Percentiles rank a stretch among this genome's conserved stretches.
Conservation (phyloP, 805 yeast genomes). For the Scheffersomyces stipitis region DNA sequence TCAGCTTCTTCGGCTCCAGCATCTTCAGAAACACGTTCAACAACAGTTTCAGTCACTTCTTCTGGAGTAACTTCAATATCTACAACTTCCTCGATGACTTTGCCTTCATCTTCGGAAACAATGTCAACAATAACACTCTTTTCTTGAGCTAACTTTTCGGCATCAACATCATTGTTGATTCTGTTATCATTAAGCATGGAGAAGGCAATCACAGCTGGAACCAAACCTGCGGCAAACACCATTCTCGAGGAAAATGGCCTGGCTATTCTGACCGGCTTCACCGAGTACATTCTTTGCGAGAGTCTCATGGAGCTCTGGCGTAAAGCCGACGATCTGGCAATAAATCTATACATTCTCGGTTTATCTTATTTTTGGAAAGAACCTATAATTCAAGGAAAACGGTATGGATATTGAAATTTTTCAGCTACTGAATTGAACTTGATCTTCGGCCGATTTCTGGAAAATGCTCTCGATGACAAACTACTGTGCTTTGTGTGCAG, state of each 20-base stretch:
- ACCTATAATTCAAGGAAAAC: too few relatives aligned
- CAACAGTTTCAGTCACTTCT: neutral
- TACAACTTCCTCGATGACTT: neutral
- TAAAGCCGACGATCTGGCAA: slow-evolving; percentile 11
- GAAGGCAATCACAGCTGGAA: slow-evolving; percentile 10
- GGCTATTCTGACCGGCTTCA: slow-evolving; percentile 5
- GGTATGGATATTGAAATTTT: slow-evolving; percentile 1
- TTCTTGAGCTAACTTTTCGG: slow-evolving; percentile 3
- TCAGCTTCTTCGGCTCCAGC: slow-evolving; percentile 7
- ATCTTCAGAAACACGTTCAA: slow-evolving; percentile 2
- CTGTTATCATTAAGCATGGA: slow-evolving; percentile 6
- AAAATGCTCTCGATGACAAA: neutral
- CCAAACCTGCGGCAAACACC: slow-evolving; percentile 12
- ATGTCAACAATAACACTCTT: slow-evolving; percentile 5
- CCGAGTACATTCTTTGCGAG: slow-evolving; percentile 9
- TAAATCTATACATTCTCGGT: slow-evolving; percentile 23
- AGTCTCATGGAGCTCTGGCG: slow-evolving; percentile 11
- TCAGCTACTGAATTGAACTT: too few relatives aligned
- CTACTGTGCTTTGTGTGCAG: too few relatives aligned
- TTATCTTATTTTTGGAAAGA: too few relatives aligned
- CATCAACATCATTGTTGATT: slow-evolving; percentile 6
- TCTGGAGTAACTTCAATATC: neutral
- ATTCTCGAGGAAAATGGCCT: slow-evolving; percentile 7
- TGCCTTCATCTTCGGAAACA: neutral
- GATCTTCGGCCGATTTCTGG: slow-evolving; percentile 1